Evolutionary conservation across 2,329 filamentous ascomycete genomes (phyloP), one percentile per base, ranked within the genome.

Genomic region (Metarhizium rileyi): DNA sequence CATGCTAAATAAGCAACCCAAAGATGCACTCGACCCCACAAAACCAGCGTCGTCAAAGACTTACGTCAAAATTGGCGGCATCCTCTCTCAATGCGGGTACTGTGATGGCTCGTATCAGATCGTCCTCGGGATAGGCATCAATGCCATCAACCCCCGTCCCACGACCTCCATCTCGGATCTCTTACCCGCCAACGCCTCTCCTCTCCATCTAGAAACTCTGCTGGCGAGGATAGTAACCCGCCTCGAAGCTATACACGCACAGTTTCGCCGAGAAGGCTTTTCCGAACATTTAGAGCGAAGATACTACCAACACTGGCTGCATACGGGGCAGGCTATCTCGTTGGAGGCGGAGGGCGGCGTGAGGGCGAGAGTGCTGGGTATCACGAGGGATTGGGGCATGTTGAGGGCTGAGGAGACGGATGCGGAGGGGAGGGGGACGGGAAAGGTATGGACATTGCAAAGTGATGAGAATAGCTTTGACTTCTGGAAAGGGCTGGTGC

Each of bases 391-490:
- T 64, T 96, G 88, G 83, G 93, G 93, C 0, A 71, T 97, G 65
- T 63, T 98, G 56, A 76, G 84, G 55, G 93, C 84, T 0, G 87
- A 96, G 66, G 90, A 97, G 72, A 66, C 94, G 48, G 84, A 83
- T 3, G 78, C 74, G 64, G 78, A 85, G 51, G 88, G 89, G 54
- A 73, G 83, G 48, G 72, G 76, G 2, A 95, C 87, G 0, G 90
- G 91, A 0, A 86, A 78, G 67, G 73, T 85, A 46, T 91, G 86
- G 78, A 81, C 85, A 58, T 68, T 98, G 68, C 90, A 96, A 72
- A 96, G 90, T 65, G 93, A 98, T 66, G 89, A 90, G 64, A 98
- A 98, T 62, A 96, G 90, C 66, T 98, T 98, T 71, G 93, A 98
- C 68, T 98, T 95, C 66, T 95, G 95, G 70, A 87, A 80, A 62